Evolutionary conservation across 192 early-diverging fungal genomes (phyloP), one percentile per base, ranked within the genome.

Genomic region (Coemansia sp.): DNA sequence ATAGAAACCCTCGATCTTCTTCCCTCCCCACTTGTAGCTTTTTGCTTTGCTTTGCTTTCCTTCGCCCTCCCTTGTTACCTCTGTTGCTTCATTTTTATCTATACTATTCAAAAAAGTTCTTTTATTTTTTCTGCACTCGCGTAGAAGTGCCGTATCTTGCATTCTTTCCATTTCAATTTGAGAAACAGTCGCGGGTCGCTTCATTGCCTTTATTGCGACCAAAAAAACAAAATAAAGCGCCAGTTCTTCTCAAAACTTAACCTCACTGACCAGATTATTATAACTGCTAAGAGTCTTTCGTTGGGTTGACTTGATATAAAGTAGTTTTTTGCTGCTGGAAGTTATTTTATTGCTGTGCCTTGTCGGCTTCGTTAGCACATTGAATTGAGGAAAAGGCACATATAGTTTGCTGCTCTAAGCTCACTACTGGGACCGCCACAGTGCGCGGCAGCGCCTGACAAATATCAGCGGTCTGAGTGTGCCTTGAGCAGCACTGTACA

Each of bases 21-120:
- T 16, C 38, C 12, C 38, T 16, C 38, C 7, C 34, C 28, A 30
- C 28, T 30, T 30, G 28, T 30, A 4, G 28, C 28, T 27, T 12
- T 28, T n/a, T 50, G 26, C 28, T 55, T 56, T 26, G 5, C 47
- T 50, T 65, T 24, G 4, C 38, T 59, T 60, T 44, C 14, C 14
- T 44, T 44, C 19, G 5, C 6, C 47, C 18, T 50, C 57, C 2
- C 50, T 44, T 49, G 34, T 2, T 14, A 16, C 38, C 14, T 44
- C 14, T 16, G 12, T 44, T 16, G 38, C 38, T 16, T 9, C 38
- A 44, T 16, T 44, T 32, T 57, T 55, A 56, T 64, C 31, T 64
- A 10, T 10, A 34, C 32, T 34, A 34, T 34, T 34, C 12, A 6
- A 34, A 34, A 34, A 34, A 34, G 8, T 6, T 10, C 7, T 7